These are phyloP conservation scores for Coprinopsis sp. DNA, from an alignment of 768 basidiomycete genomes.

Conservation along the genomic window DNA sequence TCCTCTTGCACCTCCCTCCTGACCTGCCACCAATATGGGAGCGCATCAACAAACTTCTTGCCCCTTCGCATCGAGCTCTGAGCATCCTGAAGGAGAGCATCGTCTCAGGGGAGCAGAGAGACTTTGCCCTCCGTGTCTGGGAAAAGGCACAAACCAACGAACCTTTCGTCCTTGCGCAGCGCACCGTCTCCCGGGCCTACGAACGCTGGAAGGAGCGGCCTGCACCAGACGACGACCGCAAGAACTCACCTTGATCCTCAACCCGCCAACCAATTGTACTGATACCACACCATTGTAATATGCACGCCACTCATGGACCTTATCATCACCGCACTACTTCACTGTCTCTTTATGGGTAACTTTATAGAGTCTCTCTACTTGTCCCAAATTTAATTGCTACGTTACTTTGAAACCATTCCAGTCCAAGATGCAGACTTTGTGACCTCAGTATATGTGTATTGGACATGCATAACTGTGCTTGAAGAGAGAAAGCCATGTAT, in stretches of 20 bases:
- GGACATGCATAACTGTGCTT: too few species aligned
- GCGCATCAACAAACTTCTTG: constrained; percentile 49
- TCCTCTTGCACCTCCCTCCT: constrained; percentile 57
- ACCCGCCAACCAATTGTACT: neutral
- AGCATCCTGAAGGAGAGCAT: constrained; percentile 50
- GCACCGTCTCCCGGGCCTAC: constrained; percentile 35
- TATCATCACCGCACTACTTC: too few species aligned
- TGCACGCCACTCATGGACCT: neutral
- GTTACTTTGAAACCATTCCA: too few species aligned
- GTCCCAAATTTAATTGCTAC: too few species aligned
- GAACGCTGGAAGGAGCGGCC: constrained; percentile 45
- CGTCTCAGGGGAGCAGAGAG: constrained; percentile 50
- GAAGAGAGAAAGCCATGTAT: too few species aligned
- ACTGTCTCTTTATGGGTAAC: too few species aligned
- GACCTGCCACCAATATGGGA: constrained; percentile 49
- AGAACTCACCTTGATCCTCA: constrained; percentile 26
- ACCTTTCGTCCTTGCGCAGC: constrained; percentile 46
- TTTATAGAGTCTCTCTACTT: too few species aligned
- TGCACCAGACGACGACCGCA: constrained; percentile 34
- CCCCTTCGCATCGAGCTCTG: constrained; percentile 51
- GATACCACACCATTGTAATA: constrained; percentile 9
- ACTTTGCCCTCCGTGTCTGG: constrained; percentile 55
- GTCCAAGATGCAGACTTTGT: too few species aligned
- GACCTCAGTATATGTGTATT: too few species aligned
- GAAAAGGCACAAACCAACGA: constrained; percentile 62